These are phyloP conservation scores for Zalaria obscura DNA, from an alignment of 2,329 filamentous ascomycete species.

Conservation along the genomic window DNA sequence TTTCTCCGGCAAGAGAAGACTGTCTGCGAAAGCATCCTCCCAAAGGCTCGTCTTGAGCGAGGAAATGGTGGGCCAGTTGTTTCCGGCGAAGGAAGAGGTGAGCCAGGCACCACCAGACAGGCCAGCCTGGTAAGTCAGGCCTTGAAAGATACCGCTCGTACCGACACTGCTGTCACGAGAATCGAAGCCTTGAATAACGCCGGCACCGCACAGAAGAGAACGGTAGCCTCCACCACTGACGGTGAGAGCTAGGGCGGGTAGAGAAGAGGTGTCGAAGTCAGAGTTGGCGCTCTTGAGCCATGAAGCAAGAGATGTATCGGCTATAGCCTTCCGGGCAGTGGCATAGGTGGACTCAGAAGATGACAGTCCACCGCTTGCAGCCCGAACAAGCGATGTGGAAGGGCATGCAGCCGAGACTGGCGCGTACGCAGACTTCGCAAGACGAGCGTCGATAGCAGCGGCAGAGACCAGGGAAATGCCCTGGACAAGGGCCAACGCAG, in stretches of 20 bases:
- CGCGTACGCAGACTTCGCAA: constrained; percentile 15
- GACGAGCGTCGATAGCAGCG: constrained; percentile 2
- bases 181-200: constrained; percentile 31
- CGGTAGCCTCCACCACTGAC: constrained; percentile 30
- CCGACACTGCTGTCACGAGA: constrained; percentile 23
- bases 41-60: constrained; percentile 25
- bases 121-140: constrained; percentile 30
- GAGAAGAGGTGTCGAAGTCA: constrained; percentile 18
- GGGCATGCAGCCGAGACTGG: constrained; percentile 25
- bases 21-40: constrained; percentile 24
- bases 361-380: constrained; percentile 20
- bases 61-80: constrained; percentile 32
- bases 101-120: constrained; percentile 35
- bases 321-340: constrained; percentile 22
- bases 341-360: constrained; percentile 25
- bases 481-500: no score
- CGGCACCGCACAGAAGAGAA: constrained; percentile 23
- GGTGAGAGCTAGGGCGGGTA: constrained; percentile 28
- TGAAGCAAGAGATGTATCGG: constrained; percentile 21
- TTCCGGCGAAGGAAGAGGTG: constrained; percentile 29
- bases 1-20: constrained; percentile 21
- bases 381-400: constrained; percentile 21
- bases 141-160: constrained; percentile 30
- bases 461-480: neutral
- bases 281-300: constrained; percentile 25